Base-by-base conservation (phyloP, 2,329 filamentous ascomycete genomes). In the Aureobasidium pullulans region DNA sequence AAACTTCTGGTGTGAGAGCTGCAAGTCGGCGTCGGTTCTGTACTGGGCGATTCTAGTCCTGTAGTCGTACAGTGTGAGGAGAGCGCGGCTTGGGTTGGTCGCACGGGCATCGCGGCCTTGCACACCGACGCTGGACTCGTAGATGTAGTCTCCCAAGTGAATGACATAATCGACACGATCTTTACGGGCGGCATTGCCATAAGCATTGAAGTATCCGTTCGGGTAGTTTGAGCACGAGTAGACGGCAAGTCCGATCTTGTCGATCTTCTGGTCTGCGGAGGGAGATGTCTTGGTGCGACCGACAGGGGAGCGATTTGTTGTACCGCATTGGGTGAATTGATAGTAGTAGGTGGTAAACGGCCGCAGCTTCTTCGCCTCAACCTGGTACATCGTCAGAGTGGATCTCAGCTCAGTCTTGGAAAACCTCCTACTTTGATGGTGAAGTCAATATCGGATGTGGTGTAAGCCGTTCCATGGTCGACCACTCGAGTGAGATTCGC, bases 261-360 rank as follows among this genome's bases (percentile, higher is more conserved):
- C 75, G 3, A 85, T 79, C 23, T 81, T 75, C 57, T 86, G 81
- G n/a, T 81, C 73, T 10, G 77, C 74, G 1, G 72, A 70, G 1
- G 87, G 86, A 5, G 83, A 81, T 0, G 87, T 89, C 75, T 89
- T 90, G 29, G 87, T 89, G 8, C 84, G 77, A 11, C 87, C 87
- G 28, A 89, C 48, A 0, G 83, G 80, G 57, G 83, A 87, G 43
- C 73, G 81, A 50, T 81, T 83, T 59, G 82, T 74, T 0, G 85
- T 86, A 57, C 77, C 74, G 67, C 87, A 90, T 36, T 89, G 78
- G 23, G 75, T 81, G 73, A 90, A 90, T 65, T 86, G 86, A 65
- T 89, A 89, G 66, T 80, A 86, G 70, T 89, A 89, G 1, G 76
- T 78, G 0, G 84, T 89, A 66, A 83, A 87, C 0, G 86, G 78